phyloP scores from a whole-genome alignment of 345 rosid species.

The Pistacia integerrima region DNA sequence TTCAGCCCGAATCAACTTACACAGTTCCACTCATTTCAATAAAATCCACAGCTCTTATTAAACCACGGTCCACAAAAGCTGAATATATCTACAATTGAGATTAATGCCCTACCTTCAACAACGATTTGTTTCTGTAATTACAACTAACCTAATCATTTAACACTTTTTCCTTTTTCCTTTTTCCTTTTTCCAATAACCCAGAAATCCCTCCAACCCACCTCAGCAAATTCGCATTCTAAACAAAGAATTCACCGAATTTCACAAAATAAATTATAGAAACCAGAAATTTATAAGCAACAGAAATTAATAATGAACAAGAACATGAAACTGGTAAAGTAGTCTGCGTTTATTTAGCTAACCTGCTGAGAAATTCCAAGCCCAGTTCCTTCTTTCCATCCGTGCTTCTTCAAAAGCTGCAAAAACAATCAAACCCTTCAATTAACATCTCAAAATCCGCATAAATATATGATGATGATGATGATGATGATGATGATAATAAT shows the following conservation, averaged over 20 bases:
- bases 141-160: not conserved
- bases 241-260: too few relatives aligned
- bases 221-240: too few relatives aligned
- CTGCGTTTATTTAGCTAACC: constrained; percentile 31
- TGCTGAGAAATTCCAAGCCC: constrained; percentile 85
- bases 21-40: not conserved
- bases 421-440: not conserved
- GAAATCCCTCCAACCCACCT: too few relatives aligned
- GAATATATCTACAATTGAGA: not conserved
- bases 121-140: too few relatives aligned
- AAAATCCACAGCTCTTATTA: not conserved
- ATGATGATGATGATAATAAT: too few relatives aligned
- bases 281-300: too few relatives aligned
- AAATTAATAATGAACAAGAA: too few relatives aligned
- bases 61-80: not conserved
- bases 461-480: not conserved
- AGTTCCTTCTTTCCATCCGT: constrained; percentile 96
- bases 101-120: too few relatives aligned
- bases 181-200: not conserved
- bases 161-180: not conserved
- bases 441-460: not conserved
- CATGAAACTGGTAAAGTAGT: too few relatives aligned
- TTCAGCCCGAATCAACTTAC: not conserved
- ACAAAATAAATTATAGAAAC: too few relatives aligned
- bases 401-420: constrained; percentile 82